Conservation (phyloP, 2,329 filamentous ascomycete genomes). For the Fusarium praegraminearum region DNA sequence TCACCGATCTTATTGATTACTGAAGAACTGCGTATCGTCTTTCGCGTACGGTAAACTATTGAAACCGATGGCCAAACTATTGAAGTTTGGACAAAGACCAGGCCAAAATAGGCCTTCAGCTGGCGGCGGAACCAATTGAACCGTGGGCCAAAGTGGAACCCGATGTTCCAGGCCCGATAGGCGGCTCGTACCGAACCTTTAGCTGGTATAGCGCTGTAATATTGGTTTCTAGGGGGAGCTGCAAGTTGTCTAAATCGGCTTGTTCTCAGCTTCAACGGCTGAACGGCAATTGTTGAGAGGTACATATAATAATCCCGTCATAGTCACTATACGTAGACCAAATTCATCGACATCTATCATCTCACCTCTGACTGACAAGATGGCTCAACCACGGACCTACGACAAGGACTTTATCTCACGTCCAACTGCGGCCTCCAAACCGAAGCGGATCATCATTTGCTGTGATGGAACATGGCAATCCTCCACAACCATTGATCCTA, state of each 20-base stretch:
- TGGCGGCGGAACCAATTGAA: neutral
- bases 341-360: neutral
- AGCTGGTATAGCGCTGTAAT: neutral
- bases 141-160: neutral
- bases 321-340: neutral
- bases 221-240: neutral
- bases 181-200: slow-evolving; percentile 4
- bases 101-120: neutral
- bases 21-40: neutral
- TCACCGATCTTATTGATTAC: neutral
- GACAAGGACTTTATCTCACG: slow-evolving; percentile 14
- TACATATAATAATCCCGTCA: neutral
- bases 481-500: slow-evolving; percentile 24
- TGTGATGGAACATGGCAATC: slow-evolving; percentile 52
- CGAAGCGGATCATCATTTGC: slow-evolving; percentile 44
- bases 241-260: neutral
- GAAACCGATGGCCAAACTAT: neutral
- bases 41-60: neutral
- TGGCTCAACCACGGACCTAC: slow-evolving; percentile 13
- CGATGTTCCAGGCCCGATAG: neutral
- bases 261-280: neutral
- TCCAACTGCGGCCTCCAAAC: neutral
- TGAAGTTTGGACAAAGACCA: neutral
- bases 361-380: neutral
- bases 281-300: neutral